Evolutionary conservation across 768 basidiomycete species (phyloP).

Genomic region (Psilocybe sp.): DNA sequence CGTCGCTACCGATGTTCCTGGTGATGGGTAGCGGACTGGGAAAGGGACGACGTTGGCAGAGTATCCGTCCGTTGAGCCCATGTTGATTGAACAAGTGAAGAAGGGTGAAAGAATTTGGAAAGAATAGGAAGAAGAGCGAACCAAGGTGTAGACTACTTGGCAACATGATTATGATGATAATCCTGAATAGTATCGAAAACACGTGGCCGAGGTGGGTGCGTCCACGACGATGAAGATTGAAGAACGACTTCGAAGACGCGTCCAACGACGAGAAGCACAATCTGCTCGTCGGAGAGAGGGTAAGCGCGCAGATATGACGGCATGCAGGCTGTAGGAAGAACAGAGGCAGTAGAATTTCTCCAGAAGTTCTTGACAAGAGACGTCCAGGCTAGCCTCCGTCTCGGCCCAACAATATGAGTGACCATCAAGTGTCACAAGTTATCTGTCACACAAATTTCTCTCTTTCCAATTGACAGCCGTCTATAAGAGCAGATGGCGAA

Average conservation of each 20-base stretch:
- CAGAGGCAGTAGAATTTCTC: not conserved
- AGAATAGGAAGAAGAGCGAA: not conserved
- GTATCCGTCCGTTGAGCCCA: slow-evolving; percentile 12
- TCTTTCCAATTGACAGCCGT: slow-evolving; percentile 5
- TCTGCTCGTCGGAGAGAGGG: too few species aligned
- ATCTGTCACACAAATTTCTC: slow-evolving; percentile 26
- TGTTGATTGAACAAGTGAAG: slow-evolving; percentile 1
- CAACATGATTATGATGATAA: too few species aligned
- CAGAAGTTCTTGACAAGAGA: not conserved
- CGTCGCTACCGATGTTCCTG: slow-evolving; percentile 37
- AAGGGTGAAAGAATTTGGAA: not conserved
- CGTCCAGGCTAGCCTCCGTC: not conserved
- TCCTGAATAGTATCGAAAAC: too few species aligned
- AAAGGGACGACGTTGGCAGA: slow-evolving; percentile 17
- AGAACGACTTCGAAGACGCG: too few species aligned
- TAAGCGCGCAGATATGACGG: too few species aligned
- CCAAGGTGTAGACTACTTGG: too few species aligned
- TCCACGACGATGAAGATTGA: too few species aligned
- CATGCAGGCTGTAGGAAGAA: too few species aligned
- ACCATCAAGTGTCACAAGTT: slow-evolving; percentile 12
- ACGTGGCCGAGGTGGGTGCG: too few species aligned
- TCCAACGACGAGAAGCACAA: too few species aligned
- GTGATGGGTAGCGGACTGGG: slow-evolving; percentile 16
- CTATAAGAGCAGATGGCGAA: slow-evolving; percentile 52
- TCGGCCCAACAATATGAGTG: not conserved